phyloP scores from a whole-genome alignment of 2,329 filamentous ascomycete genomes.

The Claviceps monticola region DNA sequence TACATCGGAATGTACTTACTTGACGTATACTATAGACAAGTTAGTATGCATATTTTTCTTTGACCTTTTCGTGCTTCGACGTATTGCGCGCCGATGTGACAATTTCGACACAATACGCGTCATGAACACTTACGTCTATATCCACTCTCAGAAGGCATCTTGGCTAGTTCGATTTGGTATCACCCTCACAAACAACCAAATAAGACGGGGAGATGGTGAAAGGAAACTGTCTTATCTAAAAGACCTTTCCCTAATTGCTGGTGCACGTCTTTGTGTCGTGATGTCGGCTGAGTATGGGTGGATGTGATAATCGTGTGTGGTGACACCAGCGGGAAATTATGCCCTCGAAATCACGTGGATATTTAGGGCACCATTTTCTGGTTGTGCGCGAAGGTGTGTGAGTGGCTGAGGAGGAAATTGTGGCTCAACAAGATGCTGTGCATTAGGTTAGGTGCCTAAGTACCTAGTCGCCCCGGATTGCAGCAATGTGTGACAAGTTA shows the following conservation, averaged over 20 bases:
- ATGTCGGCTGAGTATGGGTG: conserved; percentile 20
- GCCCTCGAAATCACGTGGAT: conserved; percentile 24
- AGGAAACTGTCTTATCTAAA: conserved; percentile 30
- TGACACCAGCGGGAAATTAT: conserved; percentile 20
- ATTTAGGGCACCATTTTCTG: conserved; percentile 15
- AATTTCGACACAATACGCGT: neutral
- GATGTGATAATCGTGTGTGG: conserved; percentile 23
- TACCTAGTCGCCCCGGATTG: no score
- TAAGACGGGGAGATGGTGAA: conserved; percentile 25
- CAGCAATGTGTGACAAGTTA: no score
- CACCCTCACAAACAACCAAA: conserved; percentile 33
- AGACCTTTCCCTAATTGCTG: conserved; percentile 29
- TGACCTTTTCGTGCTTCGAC: conserved; percentile 20
- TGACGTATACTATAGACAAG: conserved; percentile 58
- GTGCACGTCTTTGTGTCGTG: conserved; percentile 25
- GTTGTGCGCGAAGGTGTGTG: neutral
- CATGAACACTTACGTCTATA: conserved; percentile 62
- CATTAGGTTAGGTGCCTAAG: no score
- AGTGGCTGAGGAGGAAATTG: conserved; percentile 1
- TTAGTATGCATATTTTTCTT: neutral
- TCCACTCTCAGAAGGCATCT: conserved; percentile 78
- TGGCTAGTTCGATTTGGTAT: conserved; percentile 39
- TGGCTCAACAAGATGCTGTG: neutral
- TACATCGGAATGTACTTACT: conserved; percentile 45
- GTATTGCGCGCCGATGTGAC: conserved; percentile 1